phyloP scores from a whole-genome alignment of 73 alveolate species.

The Paramecium sonneborni region DNA sequence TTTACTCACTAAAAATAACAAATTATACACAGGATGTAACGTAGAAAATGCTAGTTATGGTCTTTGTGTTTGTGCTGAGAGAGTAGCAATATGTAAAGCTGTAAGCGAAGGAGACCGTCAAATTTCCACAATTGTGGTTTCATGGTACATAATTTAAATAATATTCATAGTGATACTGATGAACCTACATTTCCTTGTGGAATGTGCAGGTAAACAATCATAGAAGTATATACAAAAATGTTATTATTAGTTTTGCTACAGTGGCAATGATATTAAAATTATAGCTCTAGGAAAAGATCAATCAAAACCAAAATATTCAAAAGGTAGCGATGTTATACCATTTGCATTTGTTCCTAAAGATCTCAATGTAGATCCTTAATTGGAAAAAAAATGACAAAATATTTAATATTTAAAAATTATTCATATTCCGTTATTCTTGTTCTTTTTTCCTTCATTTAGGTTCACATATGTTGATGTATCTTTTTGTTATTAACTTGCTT shows the following conservation, averaged over 20 bases:
- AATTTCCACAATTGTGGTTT: background rate
- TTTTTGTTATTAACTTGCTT: too few relatives aligned
- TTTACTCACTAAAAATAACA: constrained; percentile 42
- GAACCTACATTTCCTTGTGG: constrained; percentile 35
- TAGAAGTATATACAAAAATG: background rate
- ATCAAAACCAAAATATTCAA: background rate
- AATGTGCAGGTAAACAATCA: constrained; percentile 5
- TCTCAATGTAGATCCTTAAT: background rate
- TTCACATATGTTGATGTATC: too few relatives aligned
- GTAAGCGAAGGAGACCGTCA: constrained; percentile 12
- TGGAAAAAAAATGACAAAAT: background rate
- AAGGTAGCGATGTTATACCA: background rate
- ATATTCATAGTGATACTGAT: background rate
- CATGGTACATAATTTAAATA: background rate
- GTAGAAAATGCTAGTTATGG: constrained; percentile 66
- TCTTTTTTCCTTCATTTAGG: too few relatives aligned
- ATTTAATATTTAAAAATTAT: background rate
- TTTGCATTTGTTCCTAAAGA: background rate
- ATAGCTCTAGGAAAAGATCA: background rate
- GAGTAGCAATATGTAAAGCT: constrained; percentile 34
- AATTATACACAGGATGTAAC: constrained; percentile 40
- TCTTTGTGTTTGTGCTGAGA: constrained; percentile 55
- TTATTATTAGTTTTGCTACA: background rate
- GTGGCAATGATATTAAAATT: background rate
- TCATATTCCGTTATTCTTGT: too few relatives aligned